phyloP scores from a whole-genome alignment of 1,284 basidiomycete species.

The Cryptococcus neoformans region DNA sequence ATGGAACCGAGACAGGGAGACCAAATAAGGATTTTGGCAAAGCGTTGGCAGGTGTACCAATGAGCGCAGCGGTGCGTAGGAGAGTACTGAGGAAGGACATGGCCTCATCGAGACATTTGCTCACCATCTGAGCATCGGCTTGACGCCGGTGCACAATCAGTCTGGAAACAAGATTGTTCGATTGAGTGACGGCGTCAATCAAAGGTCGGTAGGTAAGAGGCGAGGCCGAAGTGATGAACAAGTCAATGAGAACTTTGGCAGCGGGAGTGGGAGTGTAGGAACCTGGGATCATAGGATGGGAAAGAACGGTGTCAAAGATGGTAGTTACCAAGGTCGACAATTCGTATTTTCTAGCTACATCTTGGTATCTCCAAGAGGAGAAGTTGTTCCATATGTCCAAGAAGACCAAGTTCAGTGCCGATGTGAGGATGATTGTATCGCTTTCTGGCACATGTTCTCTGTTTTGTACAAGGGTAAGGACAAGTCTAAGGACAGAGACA shows the following conservation, averaged over 20 bases:
- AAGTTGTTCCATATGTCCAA: conserved; percentile 37
- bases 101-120: conserved; percentile 25
- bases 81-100: conserved; percentile 29
- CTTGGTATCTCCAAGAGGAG: conserved; percentile 37
- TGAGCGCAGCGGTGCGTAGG: conserved; percentile 22
- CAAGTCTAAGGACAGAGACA: conserved; percentile 30
- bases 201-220: conserved; percentile 39
- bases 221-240: conserved; percentile 35
- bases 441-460: conserved; percentile 17
- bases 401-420: conserved; percentile 35
- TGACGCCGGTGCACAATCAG: conserved; percentile 22
- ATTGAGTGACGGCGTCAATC: conserved; percentile 36
- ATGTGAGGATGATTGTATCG: conserved; percentile 23
- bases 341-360: conserved; percentile 31
- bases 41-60: conserved; percentile 17
- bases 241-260: conserved; percentile 29
- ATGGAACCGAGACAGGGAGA: conserved; percentile 14
- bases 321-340: conserved; percentile 24
- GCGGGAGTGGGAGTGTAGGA: conserved; percentile 18
- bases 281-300: conserved; percentile 26
- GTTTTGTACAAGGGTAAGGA: conserved; percentile 24
- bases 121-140: conserved; percentile 27
- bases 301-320: conserved; percentile 30
- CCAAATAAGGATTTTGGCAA: conserved; percentile 30
- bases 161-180: conserved; percentile 18